phyloP scores from a whole-genome alignment of 768 basidiomycete species.

The Lanmaoa pseudosensibilis region DNA sequence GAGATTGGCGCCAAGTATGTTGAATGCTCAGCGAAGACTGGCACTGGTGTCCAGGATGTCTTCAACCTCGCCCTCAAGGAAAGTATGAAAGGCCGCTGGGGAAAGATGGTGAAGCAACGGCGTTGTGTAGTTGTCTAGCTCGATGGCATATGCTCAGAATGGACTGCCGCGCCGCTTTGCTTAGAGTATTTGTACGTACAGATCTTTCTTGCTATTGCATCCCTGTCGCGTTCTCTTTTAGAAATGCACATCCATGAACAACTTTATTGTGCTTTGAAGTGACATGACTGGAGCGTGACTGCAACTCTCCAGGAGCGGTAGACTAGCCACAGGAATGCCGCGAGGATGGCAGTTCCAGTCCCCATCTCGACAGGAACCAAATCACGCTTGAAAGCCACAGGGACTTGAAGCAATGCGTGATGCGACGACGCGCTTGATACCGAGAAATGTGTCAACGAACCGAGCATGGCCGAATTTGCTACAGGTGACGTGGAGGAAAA shows the following conservation, averaged over 20 bases:
- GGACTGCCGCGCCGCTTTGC: slow-evolving; percentile 11
- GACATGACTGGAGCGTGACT: slow-evolving; percentile 15
- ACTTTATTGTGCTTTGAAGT: slow-evolving; percentile 27
- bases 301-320: slow-evolving; percentile 29
- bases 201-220: slow-evolving; percentile 29
- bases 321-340: slow-evolving; percentile 37
- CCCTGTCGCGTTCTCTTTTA: slow-evolving; percentile 11
- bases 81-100: slow-evolving; percentile 80
- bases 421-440: slow-evolving; percentile 8
- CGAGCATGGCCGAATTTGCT: slow-evolving; percentile 25
- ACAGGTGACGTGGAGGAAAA: slow-evolving; percentile 22
- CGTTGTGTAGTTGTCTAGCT: slow-evolving; percentile 63
- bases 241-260: slow-evolving; percentile 4
- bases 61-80: slow-evolving; percentile 88
- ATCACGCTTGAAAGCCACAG: slow-evolving; percentile 36
- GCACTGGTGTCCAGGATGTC: slow-evolving; percentile 86
- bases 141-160: slow-evolving; percentile 9
- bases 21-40: slow-evolving; percentile 95
- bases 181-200: slow-evolving; percentile 33
- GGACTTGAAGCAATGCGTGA: slow-evolving; percentile 24
- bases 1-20: slow-evolving; percentile 93
- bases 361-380: slow-evolving; percentile 36
- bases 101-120: slow-evolving; percentile 65
- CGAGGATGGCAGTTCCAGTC: slow-evolving; percentile 33
- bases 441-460: slow-evolving; percentile 18